These are phyloP conservation scores for Arthrocladium fulminans DNA, from an alignment of 2,329 filamentous ascomycete genomes.

Conservation along the genomic window DNA sequence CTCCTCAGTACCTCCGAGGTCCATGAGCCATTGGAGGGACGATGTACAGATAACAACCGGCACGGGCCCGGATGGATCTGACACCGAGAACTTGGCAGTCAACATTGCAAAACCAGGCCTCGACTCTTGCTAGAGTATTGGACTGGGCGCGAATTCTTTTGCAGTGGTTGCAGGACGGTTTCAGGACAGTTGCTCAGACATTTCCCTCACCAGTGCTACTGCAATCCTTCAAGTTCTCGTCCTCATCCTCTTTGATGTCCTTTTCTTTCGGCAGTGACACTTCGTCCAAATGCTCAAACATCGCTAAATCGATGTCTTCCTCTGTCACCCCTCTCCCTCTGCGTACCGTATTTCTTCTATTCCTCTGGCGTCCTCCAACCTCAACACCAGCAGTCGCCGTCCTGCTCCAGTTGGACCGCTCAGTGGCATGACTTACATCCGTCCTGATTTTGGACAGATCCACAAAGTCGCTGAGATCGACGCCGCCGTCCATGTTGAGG, in stretches of 20 bases:
- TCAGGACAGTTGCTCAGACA: neutral
- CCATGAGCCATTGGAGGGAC: no score
- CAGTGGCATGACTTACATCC: conserved; percentile 34
- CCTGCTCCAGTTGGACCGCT: neutral
- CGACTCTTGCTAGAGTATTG: no score
- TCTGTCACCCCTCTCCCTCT: conserved; percentile 8
- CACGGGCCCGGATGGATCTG: no score
- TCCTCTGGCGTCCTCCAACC: conserved; percentile 3
- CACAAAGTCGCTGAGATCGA: conserved; percentile 37
- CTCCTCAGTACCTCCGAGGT: no score
- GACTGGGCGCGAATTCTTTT: no score
- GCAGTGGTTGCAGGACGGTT: no score
- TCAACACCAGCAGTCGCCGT: neutral
- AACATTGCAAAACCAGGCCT: no score
- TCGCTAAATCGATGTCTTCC: conserved; percentile 17
- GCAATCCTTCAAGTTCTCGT: neutral
- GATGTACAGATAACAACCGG: no score
- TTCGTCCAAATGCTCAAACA: conserved; percentile 16
- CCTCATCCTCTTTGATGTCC: neutral
- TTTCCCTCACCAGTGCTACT: neutral
- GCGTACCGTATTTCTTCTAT: conserved; percentile 8
- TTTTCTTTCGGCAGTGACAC: neutral
- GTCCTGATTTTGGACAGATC: conserved; percentile 36
- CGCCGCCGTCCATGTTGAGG: conserved; percentile 34
- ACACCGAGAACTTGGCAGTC: no score